phyloP scores from a whole-genome alignment of 2,329 filamentous ascomycete genomes.

The Leptographium wingfieldii region DNA sequence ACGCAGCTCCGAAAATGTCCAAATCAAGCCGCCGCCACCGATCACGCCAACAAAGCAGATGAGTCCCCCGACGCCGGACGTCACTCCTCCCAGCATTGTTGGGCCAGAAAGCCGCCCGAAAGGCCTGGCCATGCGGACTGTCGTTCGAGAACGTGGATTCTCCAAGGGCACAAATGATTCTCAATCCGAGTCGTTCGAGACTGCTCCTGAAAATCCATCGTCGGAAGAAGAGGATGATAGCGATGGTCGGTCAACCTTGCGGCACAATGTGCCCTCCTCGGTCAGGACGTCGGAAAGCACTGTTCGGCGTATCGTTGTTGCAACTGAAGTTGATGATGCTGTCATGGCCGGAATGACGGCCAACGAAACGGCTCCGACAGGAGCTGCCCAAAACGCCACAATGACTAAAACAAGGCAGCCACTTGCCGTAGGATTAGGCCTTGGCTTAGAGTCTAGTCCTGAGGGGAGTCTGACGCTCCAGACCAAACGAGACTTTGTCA shows the following conservation, averaged over 20 bases:
- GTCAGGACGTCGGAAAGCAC: slow-evolving; percentile 31
- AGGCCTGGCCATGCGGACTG: slow-evolving; percentile 27
- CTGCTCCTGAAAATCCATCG: slow-evolving; percentile 51
- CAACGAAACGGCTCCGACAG: background rate
- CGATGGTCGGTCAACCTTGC: slow-evolving; percentile 28
- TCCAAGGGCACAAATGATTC: slow-evolving; percentile 46
- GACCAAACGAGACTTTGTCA: slow-evolving; percentile 35
- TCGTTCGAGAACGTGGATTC: slow-evolving; percentile 32
- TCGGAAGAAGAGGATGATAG: slow-evolving; percentile 51
- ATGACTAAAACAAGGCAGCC: slow-evolving; percentile 15
- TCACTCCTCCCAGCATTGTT: slow-evolving; percentile 50
- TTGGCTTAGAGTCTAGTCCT: slow-evolving; percentile 29
- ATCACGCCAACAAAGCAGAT: slow-evolving; percentile 49
- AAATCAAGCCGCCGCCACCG: slow-evolving; percentile 27
- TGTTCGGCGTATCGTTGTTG: slow-evolving; percentile 19
- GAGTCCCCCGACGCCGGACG: slow-evolving; percentile 62
- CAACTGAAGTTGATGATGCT: background rate
- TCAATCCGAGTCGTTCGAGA: slow-evolving; percentile 59
- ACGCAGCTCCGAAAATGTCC: slow-evolving; percentile 25
- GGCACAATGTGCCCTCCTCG: slow-evolving; percentile 21
- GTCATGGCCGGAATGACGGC: slow-evolving; percentile 10
- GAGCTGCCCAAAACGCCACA: background rate
- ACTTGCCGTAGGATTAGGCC: slow-evolving; percentile 28
- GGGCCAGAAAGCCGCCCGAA: slow-evolving; percentile 26
- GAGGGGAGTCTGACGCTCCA: slow-evolving; percentile 28